phyloP scores from a whole-genome alignment of 306 rosid genomes.

The Vigna reflexopilosa region DNA sequence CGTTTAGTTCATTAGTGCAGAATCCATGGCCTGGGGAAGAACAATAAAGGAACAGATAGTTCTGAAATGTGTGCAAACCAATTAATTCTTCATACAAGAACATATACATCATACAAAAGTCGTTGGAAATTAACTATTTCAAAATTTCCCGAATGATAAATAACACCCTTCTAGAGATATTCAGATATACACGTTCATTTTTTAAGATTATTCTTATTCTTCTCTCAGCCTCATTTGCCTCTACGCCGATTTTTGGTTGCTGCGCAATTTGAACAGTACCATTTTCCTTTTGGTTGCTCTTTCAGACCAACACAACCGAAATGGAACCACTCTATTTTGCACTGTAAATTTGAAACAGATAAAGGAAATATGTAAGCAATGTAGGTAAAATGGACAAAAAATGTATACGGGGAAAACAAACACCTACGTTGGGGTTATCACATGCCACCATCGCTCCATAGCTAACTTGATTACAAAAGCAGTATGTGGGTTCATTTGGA shows the following conservation, averaged over 20 bases:
- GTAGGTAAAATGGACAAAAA: constrained; percentile 13
- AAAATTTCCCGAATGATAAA: constrained; percentile 23
- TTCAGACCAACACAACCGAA: constrained; percentile 63
- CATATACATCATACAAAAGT: not conserved
- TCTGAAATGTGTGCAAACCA: too few species aligned
- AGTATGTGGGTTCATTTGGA: constrained; percentile 65
- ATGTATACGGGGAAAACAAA: not conserved
- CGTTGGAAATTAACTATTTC: constrained; percentile 25
- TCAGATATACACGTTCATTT: constrained; percentile 26
- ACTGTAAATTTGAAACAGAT: constrained; percentile 48
- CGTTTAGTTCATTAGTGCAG: too few species aligned
- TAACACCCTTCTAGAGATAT: constrained; percentile 26
- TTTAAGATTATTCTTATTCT: constrained; percentile 26
- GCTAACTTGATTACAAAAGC: constrained; percentile 67
- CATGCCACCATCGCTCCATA: constrained; percentile 65
- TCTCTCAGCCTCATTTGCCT: constrained; percentile 51
- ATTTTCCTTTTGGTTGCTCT: constrained; percentile 65
- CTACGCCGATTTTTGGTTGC: constrained; percentile 57
- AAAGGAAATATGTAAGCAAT: constrained; percentile 26
- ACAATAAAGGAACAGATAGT: too few species aligned
- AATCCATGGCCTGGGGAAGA: too few species aligned
- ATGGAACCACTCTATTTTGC: constrained; percentile 67
- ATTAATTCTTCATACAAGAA: not conserved
- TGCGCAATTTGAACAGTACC: constrained; percentile 60
- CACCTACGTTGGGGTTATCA: constrained; percentile 56